Base-by-base conservation (phyloP, 495 filamentous ascomycete genomes). In the Hyaloscypha variabilis region DNA sequence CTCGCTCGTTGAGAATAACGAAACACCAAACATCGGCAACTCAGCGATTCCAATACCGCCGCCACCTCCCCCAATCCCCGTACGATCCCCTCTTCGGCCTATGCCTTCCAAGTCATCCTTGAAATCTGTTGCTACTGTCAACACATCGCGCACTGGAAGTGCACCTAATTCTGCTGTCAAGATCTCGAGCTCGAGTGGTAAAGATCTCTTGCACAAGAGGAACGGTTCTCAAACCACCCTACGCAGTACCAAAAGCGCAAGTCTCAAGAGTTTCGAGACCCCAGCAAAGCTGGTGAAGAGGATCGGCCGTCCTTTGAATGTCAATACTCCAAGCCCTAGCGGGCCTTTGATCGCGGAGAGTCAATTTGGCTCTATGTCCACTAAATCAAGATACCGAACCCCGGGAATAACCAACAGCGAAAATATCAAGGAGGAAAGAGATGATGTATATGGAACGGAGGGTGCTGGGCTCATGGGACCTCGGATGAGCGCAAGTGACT, bases 391-490 rank as follows among this genome's bases (percentile, higher is more conserved):
- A 26, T 65, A 56, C 14, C n/a, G 53, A 55, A 66, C 46, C 13
- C 54, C 65, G 24, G 36, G 54, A 24, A 17, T 49, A 17, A 14
- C 26, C 8, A 66, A 50, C 25, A 52, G 42, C 28, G 34, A 67
- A 21, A 63, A 67, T 30, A 26, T 31, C 19, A 67, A 56, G 52
- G 31, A 62, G 2, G 64, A 55, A 6, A 67, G 71, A 8, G 65
- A 65, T 36, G 69, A 77, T 42, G 57, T 69, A 3, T 75, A 75
- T 36, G 71, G 62, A 4, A 67, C 56, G 5, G 71, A 75, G 34
- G 67, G 63, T 24, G 60, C 62, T 28, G 65, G 67, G 19, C 29
- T 74, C 24, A 62, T 67, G 60, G 66, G 65, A 17, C 67, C 67
- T 11, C 59, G 42, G 14, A 53, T 59, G 26, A 69, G 63, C 50